Base-by-base conservation (phyloP, 805 yeast species). In the Spathaspora arborariae region DNA sequence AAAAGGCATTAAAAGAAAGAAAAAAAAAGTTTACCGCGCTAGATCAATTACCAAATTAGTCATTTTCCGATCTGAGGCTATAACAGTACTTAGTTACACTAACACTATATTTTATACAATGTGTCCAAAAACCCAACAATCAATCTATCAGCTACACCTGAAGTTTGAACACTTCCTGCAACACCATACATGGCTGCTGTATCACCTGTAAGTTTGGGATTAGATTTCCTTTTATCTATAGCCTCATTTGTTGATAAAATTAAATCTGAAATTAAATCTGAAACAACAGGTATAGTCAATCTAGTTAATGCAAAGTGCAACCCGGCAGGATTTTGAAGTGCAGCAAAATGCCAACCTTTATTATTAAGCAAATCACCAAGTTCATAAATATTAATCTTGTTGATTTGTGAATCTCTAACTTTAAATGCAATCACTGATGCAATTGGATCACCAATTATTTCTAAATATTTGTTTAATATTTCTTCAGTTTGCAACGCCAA, bases 141-240 rank as follows among this genome's bases (percentile, higher is more conserved):
- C 9, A 92, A 65, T 46, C 77, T 75, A 49, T 86, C 96, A 9
- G 90, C 97, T 11, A 94, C 82, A 2, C 96, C 94, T 0, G 82
- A 78, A 0, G 97, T 89, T 47, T 79, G 72, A 19, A 94, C 80
- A 58, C 94, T 87, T 6, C 97, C 97, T 2, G 98, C 98, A 41
- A 92, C 95, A 54, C 99, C 99, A 59, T 92, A 92, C 39, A 92
- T 61, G 2, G 94, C 96, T 13, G 96, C 94, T 1, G 96, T 88
- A 48, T 86, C 88, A 6, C 51, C 39, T 10, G 36, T 22, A 13
- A 33, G 18, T 34, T 41, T 41, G 8, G 8, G 34, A 30, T 20
- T 35, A 35, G 79, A 63, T 11, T 56, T 49, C 1, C 56, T 54
- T 4, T 48, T 42, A 8, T 72, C 72, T 10, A 60, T 51, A 7